Conservation (phyloP, 495 filamentous ascomycete species). For the Recurvomyces mirabilis region DNA sequence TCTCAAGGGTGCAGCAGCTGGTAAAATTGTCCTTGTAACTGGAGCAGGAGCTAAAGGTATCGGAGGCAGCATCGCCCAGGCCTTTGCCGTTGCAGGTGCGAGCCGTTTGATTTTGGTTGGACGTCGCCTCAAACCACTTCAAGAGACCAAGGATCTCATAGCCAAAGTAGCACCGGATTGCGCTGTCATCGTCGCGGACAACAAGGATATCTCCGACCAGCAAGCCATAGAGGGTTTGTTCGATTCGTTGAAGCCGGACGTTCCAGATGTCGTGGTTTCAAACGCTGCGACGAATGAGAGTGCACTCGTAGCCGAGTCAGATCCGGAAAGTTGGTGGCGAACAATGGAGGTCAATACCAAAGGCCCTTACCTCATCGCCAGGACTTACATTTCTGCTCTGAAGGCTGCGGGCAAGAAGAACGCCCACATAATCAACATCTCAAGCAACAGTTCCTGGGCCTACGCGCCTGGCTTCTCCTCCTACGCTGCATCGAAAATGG, state of each 20-base stretch:
- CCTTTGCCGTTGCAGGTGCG: constrained; percentile 3
- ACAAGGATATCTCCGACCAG: neutral
- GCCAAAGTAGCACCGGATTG: constrained; percentile 1
- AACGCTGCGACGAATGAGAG: neutral
- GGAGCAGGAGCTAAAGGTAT: constrained; percentile 7
- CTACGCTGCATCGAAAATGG: constrained; percentile 2
- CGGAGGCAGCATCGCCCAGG: neutral
- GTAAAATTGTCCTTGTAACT: constrained; percentile 6
- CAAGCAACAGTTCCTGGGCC: constrained; percentile 3
- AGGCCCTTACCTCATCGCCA: constrained; percentile 3
- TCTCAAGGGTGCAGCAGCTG: constrained; percentile 5
- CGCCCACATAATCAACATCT: constrained; percentile 2
- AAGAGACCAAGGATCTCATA: constrained; percentile 5
- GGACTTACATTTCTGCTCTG: constrained; percentile 2
- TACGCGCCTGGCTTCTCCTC: neutral
- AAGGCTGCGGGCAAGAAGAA: constrained; percentile 1
- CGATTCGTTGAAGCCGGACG: neutral
- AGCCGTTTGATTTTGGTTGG: constrained; percentile 1
- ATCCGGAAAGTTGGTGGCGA: constrained; percentile 6
- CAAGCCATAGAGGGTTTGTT: constrained; percentile 4
- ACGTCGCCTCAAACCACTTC: neutral
- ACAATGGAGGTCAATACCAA: constrained; percentile 1
- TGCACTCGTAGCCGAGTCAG: neutral
- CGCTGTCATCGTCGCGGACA: neutral
- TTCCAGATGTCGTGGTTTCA: constrained; percentile 7